phyloP scores from a whole-genome alignment of 805 yeast species.

The Saccharomycopsis vini region DNA sequence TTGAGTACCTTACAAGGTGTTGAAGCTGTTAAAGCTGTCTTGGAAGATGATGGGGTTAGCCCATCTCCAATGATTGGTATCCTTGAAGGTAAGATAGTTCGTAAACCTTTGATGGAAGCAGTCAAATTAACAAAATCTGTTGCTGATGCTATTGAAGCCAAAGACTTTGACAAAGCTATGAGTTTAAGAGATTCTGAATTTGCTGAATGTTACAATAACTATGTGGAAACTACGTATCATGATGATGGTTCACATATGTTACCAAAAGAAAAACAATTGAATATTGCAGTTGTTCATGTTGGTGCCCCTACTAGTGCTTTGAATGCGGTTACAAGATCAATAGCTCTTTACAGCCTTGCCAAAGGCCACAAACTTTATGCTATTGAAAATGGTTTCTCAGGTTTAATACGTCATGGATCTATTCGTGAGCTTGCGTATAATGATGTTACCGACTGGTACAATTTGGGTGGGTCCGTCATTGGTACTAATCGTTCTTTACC shows the following conservation, averaged over 20 bases:
- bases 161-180: constrained; percentile 84
- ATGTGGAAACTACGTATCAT: constrained; percentile 56
- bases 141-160: constrained; percentile 72
- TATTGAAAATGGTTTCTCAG: constrained; percentile 88
- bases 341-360: constrained; percentile 78
- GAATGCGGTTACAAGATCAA: constrained; percentile 88
- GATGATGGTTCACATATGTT: constrained; percentile 50
- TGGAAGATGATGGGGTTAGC: constrained; percentile 78
- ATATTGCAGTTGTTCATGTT: constrained; percentile 78
- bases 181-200: constrained; percentile 80
- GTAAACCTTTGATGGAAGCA: constrained; percentile 83
- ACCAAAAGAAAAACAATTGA: constrained; percentile 53
- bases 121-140: constrained; percentile 83
- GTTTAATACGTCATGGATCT: constrained; percentile 83
- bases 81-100: constrained; percentile 74
- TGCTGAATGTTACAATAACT: constrained; percentile 62
- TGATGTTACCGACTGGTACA: constrained; percentile 82
- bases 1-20: constrained; percentile 95
- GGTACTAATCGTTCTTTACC: constrained; percentile 94
- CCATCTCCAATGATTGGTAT: constrained; percentile 95
- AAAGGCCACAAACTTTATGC: constrained; percentile 88
- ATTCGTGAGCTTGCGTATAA: constrained; percentile 70
- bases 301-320: constrained; percentile 98
- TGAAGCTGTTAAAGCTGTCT: constrained; percentile 90
- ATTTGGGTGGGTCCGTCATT: constrained; percentile 89